phyloP scores from a whole-genome alignment of 306 rosid genomes.

The Pachyrhizus erosus region DNA sequence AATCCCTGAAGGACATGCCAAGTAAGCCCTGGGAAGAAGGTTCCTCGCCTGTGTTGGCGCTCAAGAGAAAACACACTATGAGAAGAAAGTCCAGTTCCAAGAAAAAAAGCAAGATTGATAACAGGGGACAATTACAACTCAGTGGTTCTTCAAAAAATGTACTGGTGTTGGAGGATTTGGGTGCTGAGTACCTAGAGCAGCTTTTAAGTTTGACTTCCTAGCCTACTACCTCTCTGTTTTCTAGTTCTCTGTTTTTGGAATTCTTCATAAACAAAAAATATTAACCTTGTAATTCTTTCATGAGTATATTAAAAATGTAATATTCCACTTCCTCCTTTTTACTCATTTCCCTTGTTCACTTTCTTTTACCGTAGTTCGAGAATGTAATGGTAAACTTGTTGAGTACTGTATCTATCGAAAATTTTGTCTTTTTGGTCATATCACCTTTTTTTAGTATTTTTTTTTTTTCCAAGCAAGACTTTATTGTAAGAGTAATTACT shows the following conservation, averaged over 20 bases:
- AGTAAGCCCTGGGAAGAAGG: slow-evolving; percentile 46
- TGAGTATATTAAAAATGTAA: background rate
- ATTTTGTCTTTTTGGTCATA: too few relatives aligned
- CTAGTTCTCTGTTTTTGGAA: background rate
- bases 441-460: too few relatives aligned
- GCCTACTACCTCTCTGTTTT: background rate
- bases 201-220: slow-evolving; percentile 54
- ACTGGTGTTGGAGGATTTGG: slow-evolving; percentile 70
- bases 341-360: background rate
- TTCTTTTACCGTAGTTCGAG: too few relatives aligned
- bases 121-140: background rate
- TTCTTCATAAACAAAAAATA: background rate
- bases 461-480: too few relatives aligned
- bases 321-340: background rate
- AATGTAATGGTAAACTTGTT: too few relatives aligned
- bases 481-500: too few relatives aligned
- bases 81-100: slow-evolving; percentile 28
- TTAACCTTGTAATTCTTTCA: background rate
- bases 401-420: too few relatives aligned
- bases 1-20: slow-evolving; percentile 41
- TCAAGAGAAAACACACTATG: slow-evolving; percentile 58
- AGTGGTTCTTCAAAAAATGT: background rate
- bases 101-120: slow-evolving; percentile 28
- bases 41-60: slow-evolving; percentile 72
- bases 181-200: slow-evolving; percentile 74